Conservation (phyloP, 1,284 basidiomycete genomes). For the Ganoderma sinense region DNA sequence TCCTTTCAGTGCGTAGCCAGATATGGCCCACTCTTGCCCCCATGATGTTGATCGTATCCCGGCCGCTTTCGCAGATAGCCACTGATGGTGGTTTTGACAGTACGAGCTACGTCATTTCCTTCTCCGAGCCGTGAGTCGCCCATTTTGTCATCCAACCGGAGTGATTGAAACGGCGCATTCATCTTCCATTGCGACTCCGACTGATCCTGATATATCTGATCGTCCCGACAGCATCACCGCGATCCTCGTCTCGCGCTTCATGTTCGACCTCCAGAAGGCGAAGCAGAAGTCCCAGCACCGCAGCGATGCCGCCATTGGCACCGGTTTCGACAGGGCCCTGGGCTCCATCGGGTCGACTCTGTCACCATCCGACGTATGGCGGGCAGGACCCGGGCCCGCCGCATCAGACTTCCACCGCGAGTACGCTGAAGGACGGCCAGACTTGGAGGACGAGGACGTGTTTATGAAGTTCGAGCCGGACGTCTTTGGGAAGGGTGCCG, state of each 20-base stretch:
- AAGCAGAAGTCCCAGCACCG: not conserved
- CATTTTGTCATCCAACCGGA: too few species aligned
- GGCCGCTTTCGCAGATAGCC: not conserved
- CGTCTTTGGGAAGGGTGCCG: not conserved
- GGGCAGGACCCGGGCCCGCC: not conserved
- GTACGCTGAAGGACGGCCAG: not conserved
- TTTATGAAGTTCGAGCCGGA: not conserved
- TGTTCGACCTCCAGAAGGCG: conserved; percentile 8
- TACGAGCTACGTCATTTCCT: conserved; percentile 5
- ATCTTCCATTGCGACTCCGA: not conserved
- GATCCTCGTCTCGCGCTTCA: conserved; percentile 11
- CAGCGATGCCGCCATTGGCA: not conserved
- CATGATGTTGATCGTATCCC: not conserved
- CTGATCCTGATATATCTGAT: not conserved
- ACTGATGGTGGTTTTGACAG: not conserved
- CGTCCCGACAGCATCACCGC: conserved; percentile 5
- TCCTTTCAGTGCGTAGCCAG: conserved; percentile 4
- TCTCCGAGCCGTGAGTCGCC: conserved; percentile 6
- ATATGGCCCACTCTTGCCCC: not conserved
- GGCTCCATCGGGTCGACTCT: conserved; percentile 1
- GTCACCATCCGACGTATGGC: not conserved
- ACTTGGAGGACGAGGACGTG: not conserved
- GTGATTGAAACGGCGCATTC: too few species aligned
- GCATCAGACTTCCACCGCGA: not conserved
- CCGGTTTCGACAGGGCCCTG: not conserved